Conservation (phyloP, 805 yeast species). For the Yamadazyma phyllophila region DNA sequence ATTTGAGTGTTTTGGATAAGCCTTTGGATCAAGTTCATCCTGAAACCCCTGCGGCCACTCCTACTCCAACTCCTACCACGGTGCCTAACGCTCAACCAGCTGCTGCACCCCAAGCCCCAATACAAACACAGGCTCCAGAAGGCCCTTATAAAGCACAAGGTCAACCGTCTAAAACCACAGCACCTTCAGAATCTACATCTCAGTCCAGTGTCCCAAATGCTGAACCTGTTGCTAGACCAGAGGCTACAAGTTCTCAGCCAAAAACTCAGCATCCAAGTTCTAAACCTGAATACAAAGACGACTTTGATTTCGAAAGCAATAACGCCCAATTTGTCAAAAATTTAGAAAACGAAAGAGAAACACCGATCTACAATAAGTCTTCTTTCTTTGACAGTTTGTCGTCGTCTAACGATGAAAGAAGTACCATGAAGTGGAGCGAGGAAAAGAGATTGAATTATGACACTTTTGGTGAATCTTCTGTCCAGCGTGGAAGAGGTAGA, state of each 20-base stretch:
- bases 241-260: slow-evolving; percentile 15
- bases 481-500: slow-evolving; percentile 43
- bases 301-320: slow-evolving; percentile 72
- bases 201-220: neutral
- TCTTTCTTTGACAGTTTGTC: slow-evolving; percentile 90
- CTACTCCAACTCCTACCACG: slow-evolving; percentile 6
- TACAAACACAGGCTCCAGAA: slow-evolving; percentile 4
- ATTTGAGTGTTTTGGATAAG: slow-evolving; percentile 76
- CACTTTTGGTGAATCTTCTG: slow-evolving; percentile 76
- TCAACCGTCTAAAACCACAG: no score
- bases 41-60: neutral
- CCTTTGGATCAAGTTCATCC: slow-evolving; percentile 54
- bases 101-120: slow-evolving; percentile 8
- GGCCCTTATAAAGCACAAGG: slow-evolving; percentile 2
- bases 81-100: slow-evolving; percentile 7
- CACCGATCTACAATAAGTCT: slow-evolving; percentile 63
- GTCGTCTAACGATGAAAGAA: slow-evolving; percentile 54
- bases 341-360: slow-evolving; percentile 32
- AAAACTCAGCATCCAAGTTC: slow-evolving; percentile 6
- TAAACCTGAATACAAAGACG: slow-evolving; percentile 41
- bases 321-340: slow-evolving; percentile 70
- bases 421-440: slow-evolving; percentile 61
- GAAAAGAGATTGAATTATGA: slow-evolving; percentile 74
- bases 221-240: slow-evolving; percentile 5
- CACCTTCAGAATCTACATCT: neutral